Conservation (phyloP, 345 rosid genomes). For the Adansonia digitata region DNA sequence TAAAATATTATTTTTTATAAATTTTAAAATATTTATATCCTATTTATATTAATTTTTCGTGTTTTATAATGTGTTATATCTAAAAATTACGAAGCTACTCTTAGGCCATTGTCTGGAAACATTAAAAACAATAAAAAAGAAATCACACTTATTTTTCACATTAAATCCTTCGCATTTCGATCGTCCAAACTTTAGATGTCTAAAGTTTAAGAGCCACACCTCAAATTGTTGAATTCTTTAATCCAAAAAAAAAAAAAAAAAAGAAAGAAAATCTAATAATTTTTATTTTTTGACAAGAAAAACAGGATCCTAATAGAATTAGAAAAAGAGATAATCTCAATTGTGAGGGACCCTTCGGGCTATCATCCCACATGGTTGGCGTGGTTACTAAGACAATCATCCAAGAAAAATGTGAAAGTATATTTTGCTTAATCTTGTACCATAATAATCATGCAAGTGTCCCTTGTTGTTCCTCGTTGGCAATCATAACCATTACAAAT, state of each 20-base stretch:
- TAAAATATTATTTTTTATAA: no score
- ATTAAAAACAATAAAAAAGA: neutral
- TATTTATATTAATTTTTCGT: no score
- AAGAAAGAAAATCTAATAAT: no score
- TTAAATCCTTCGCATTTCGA: neutral
- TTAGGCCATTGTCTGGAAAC: neutral
- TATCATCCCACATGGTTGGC: constrained; percentile 12
- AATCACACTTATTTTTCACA: neutral
- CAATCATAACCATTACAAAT: neutral
- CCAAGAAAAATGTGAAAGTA: neutral
- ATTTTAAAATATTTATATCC: no score
- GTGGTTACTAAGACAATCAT: constrained; percentile 9
- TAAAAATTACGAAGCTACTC: no score
- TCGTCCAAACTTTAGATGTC: constrained; percentile 4
- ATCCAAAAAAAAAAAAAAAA: neutral
- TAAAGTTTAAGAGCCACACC: neutral
- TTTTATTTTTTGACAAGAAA: neutral
- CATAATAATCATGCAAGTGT: constrained; percentile 1
- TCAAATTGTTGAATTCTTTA: neutral
- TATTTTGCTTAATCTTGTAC: constrained; percentile 16
- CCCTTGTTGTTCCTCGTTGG: neutral
- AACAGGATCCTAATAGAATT: neutral
- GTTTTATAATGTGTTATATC: no score
- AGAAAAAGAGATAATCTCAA: neutral
- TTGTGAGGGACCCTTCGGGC: neutral